A percentile compares a stretch with the other conserved stretches of the same genome.
Conservation (phyloP, 495 filamentous ascomycete species). For the Rostrohypoxylon terebratum region DNA sequence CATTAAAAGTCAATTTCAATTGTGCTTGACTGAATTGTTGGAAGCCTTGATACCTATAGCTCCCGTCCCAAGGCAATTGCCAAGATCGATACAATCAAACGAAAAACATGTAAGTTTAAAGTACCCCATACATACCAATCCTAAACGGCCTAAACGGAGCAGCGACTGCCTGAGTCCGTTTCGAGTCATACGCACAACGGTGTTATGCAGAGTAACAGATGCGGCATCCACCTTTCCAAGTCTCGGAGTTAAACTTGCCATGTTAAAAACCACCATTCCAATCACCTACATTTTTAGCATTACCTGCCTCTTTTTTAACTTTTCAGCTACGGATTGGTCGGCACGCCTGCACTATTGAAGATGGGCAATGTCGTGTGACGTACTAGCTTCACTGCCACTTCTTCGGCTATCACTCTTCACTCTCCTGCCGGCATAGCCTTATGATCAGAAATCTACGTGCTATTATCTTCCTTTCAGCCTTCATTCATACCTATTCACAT, state of each 20-base stretch:
- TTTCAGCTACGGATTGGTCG: conserved; percentile 23
- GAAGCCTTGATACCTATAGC: neutral
- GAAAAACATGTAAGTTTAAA: conserved; percentile 27
- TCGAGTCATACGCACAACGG: neutral
- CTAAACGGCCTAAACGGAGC: neutral
- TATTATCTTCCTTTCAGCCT: neutral
- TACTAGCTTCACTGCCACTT: conserved; percentile 12
- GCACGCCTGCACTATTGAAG: conserved; percentile 21
- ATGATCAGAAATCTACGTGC: neutral
- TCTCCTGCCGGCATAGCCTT: neutral
- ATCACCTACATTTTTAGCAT: neutral
- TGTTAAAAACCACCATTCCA: conserved; percentile 23
- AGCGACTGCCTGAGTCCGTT: neutral
- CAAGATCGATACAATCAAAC: neutral
- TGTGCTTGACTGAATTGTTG: neutral
- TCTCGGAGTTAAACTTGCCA: neutral
- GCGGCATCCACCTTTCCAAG: conserved; percentile 10
- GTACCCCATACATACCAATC: no score
- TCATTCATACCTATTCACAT: neutral
- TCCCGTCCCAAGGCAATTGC: neutral
- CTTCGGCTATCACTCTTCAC: neutral
- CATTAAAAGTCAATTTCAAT: neutral
- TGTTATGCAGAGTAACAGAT: neutral
- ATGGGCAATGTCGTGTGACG: conserved; percentile 28
- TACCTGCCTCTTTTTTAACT: conserved; percentile 6